Evolutionary conservation across 129 eudicot species (phyloP).

Genomic region (Flaveria bidentis): DNA sequence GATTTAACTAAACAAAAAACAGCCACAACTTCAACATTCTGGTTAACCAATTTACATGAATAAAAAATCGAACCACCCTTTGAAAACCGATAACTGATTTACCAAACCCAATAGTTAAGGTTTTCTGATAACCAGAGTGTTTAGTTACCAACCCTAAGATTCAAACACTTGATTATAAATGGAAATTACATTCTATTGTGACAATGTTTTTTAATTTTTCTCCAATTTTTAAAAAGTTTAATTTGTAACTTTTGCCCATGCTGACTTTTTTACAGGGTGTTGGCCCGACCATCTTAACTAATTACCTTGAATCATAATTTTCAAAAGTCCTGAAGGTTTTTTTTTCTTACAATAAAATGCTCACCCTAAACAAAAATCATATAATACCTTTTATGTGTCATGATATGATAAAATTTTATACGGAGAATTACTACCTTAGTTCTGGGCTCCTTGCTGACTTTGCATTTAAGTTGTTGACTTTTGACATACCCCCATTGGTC

Average conservation of each 20-base stretch:
- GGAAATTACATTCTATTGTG: too few relatives aligned
- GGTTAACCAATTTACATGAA: too few relatives aligned
- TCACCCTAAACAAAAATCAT: neutral
- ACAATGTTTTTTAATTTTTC: too few relatives aligned
- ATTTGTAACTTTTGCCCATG: neutral
- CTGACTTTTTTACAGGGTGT: neutral
- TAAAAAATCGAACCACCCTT: neutral
- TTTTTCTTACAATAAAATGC: neutral
- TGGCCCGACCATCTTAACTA: neutral
- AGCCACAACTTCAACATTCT: too few relatives aligned
- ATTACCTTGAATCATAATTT: neutral
- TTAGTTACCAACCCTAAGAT: neutral
- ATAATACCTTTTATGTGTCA: neutral
- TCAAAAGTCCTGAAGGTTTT: neutral
- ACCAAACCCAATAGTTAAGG: neutral
- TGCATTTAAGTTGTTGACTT: conserved; percentile 47
- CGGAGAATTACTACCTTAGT: conserved; percentile 40
- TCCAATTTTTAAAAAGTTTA: neutral
- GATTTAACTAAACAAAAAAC: neutral
- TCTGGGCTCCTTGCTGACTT: conserved; percentile 61
- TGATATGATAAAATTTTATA: neutral
- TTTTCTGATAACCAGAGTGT: neutral
- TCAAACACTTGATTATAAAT: neutral
- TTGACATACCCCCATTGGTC: conserved; percentile 51
- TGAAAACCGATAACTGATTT: neutral